Evolutionary conservation across 2,329 filamentous ascomycete genomes (phyloP), one percentile per base, ranked within the genome.

Genomic region (Acephala macrosclerotiorum): DNA sequence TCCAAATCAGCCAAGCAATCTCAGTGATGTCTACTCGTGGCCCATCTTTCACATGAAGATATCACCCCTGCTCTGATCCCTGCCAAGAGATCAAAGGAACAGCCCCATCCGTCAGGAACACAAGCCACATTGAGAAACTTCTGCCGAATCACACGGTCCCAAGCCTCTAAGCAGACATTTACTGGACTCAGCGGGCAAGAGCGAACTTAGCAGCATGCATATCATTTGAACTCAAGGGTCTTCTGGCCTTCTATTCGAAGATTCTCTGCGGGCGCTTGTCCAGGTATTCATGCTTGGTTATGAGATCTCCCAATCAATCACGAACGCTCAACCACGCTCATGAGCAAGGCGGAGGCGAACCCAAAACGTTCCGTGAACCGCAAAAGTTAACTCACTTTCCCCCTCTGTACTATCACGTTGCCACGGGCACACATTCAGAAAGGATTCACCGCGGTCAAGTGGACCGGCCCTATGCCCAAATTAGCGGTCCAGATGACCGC

Each of bases 171-270:
- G 25, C 11, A 29, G 49, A 53, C 25, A 26, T 53, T 16, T 53
- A 18, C 49, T 25, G 49, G n/a, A 29, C 49, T 29, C 49, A 33
- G n/a, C 49, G 14, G 18, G 22, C 55, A 1, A 36, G n/a, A n/a
- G 1, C 12, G 29, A 57, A 38, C 29, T 33, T 38, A 16, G 55
- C 18, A 16, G 12, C 55, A n/a, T 38, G 55, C 55, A 57, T 29
- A 57, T 57, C 55, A 57, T 57, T 25, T 57, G n/a, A 14, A 22
- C 55, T 38, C 36, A 29, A 40, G 12, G 25, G 22, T 53, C 49
- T 53, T 53, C 49, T 53, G 49, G 49, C 26, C 55, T 40, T 57
- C 55, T 35, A 57, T 57, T 57, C 55, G 55, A 57, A 22, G 55
- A 53, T 57, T 57, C 33, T 33, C 38, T 57, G 29, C 29, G 25